phyloP scores from a whole-genome alignment of 2,329 filamentous ascomycete species.

The Drechslera avenae region DNA sequence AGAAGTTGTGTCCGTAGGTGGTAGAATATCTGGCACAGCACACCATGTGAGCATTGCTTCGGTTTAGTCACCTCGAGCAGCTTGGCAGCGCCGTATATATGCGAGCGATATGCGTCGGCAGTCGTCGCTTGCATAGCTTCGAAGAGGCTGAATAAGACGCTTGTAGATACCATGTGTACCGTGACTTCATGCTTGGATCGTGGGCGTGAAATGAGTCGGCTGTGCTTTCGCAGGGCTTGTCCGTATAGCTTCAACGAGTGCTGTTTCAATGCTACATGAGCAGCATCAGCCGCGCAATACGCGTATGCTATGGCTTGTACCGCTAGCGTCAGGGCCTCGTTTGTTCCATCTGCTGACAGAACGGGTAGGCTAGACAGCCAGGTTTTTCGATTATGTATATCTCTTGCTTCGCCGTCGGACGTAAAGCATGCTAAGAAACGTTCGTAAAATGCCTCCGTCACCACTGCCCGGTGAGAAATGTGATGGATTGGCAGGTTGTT shows the following conservation, averaged over 20 bases:
- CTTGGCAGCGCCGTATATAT: conserved; percentile 37
- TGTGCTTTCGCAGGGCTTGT: conserved; percentile 31
- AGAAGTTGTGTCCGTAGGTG: conserved; percentile 36
- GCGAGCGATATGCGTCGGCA: conserved; percentile 34
- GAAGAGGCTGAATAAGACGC: conserved; percentile 39
- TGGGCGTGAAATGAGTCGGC: conserved; percentile 15
- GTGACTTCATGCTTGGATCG: conserved; percentile 23
- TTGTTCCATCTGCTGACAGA: conserved; percentile 29
- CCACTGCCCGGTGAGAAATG: conserved; percentile 21
- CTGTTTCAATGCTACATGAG: conserved; percentile 22
- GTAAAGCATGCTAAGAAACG: conserved; percentile 38
- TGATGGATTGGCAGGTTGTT: conserved; percentile 5
- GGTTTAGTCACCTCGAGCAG: conserved; percentile 36
- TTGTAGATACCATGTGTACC: conserved; percentile 40
- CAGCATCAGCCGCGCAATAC: conserved; percentile 32
- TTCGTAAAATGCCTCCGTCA: conserved; percentile 36
- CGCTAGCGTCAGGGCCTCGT: conserved; percentile 31
- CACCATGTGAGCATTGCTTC: conserved; percentile 30
- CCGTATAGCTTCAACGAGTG: conserved; percentile 37
- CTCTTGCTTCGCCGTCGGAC: conserved; percentile 27
- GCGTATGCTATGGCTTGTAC: conserved; percentile 36
- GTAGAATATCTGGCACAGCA: conserved; percentile 40
- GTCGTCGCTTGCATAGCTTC: conserved; percentile 41
- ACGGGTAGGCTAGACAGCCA: conserved; percentile 38
- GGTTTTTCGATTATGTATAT: conserved; percentile 31